These are phyloP conservation scores for Kuraishia hungarica DNA, from an alignment of 805 yeast genomes.

Conservation along the genomic window DNA sequence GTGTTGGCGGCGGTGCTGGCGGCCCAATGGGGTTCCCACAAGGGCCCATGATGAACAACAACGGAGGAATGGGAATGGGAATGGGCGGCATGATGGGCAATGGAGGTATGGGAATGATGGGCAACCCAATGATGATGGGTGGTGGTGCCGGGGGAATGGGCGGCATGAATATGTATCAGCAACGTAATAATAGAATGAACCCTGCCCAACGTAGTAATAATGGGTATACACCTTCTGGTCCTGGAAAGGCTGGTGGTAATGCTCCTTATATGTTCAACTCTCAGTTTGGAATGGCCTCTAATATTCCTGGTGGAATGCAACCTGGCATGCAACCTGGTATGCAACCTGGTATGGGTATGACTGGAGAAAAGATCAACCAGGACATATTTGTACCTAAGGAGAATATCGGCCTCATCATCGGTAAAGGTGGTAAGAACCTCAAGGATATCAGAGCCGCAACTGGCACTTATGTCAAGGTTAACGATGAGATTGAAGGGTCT, in stretches of 20 bases:
- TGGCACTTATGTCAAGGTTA: constrained; percentile 70
- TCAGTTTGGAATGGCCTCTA: background rate
- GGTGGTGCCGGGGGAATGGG: constrained; percentile 1
- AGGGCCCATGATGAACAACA: constrained; percentile 5
- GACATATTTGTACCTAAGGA: constrained; percentile 70
- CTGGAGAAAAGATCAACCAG: constrained; percentile 49
- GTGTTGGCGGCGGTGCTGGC: too few relatives aligned
- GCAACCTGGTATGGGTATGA: constrained; percentile 4
- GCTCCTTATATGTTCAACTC: background rate
- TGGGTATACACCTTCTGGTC: too few relatives aligned
- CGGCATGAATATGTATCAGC: background rate
- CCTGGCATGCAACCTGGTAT: constrained; percentile 7
- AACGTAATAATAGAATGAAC: background rate
- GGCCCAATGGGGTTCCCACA: constrained; percentile 5
- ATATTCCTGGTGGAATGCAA: too few relatives aligned
- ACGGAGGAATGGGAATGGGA: constrained; percentile 6
- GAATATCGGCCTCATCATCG: constrained; percentile 78
- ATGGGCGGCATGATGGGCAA: constrained; percentile 9
- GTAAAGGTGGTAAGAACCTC: constrained; percentile 78
- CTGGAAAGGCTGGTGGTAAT: background rate
- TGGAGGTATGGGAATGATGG: constrained; percentile 7
- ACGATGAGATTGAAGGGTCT: constrained; percentile 43
- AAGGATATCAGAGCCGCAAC: constrained; percentile 68
- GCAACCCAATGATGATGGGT: constrained; percentile 12
- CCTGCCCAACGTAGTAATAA: background rate